Base-by-base conservation (phyloP, 257 asterid species). In the Solanum chilense region DNA sequence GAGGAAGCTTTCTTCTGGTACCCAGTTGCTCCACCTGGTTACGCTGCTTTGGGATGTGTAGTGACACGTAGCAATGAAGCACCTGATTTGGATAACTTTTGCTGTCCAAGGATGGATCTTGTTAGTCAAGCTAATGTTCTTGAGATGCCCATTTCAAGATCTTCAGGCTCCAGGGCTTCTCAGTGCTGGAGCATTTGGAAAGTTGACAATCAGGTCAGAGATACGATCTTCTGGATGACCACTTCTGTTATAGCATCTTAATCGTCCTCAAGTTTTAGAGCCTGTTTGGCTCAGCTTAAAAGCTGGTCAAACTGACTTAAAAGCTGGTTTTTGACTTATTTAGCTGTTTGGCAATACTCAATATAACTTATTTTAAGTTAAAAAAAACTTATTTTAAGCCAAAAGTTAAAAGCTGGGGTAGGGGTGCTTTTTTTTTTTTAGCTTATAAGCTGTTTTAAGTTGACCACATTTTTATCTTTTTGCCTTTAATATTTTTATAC, bases 151-250 rank as follows among this genome's bases (percentile, higher is more conserved):
- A 91, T 96, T 71, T 94, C 99, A 88, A 94, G 95, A 92, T 93
- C 96, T 87, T 93, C 95, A 73, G 94, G 92, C 91, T 93, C 98
- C 21, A 96, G 89, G 91, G 91, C 95, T 89, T 93, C 98, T 87
- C 92, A 95, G 83, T 92, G 94, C 92, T 97, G 99, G 99, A 97
- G 99, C 89, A 93, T 97, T 87, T 97, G 99, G 99, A 97, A 96
- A 95, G 97, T 96, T 89, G 99, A 95, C 88, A 97, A 95, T 91
- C 99, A 97, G 98, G 99, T 97, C 68, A 86, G 84, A 89, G 73
- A 83, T 86, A 23, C 78, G 52, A 42, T 70, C 29, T 83, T 68
- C 85, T 23, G 44, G 16, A 71, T 68, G 75, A 12, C 70, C 75
- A 35, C 52, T 39, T 47, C 47, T 80, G 20, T 39, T 29, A 42